Evolutionary conservation across 495 filamentous ascomycete genomes (phyloP).

Genomic region (Lophium mytilinum): DNA sequence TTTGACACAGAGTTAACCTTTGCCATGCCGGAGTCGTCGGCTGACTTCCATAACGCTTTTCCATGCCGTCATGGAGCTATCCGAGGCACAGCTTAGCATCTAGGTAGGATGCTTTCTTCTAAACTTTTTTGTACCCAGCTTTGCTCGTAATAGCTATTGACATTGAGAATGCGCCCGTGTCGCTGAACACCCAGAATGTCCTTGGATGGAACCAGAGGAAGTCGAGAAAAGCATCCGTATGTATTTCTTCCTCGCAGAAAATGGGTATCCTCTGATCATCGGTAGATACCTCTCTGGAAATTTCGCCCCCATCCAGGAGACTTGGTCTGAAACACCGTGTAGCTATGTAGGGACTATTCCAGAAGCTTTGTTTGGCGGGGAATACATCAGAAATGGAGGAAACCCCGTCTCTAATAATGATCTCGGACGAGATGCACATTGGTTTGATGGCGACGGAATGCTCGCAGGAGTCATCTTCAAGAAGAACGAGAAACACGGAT

Average conservation of each 20-base stretch:
- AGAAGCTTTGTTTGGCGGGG: slow-evolving; percentile 49
- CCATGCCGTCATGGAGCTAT: too few species aligned
- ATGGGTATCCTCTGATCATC: neutral
- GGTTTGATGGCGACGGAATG: slow-evolving; percentile 70
- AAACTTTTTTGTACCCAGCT: too few species aligned
- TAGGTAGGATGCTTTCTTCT: too few species aligned
- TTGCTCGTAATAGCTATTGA: too few species aligned
- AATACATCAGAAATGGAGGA: slow-evolving; percentile 62
- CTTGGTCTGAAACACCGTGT: slow-evolving; percentile 43
- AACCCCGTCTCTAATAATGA: slow-evolving; percentile 58
- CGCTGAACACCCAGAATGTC: slow-evolving; percentile 1
- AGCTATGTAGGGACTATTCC: slow-evolving; percentile 47
- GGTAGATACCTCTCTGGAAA: slow-evolving; percentile 50
- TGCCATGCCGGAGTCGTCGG: too few species aligned
- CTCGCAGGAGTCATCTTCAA: slow-evolving; percentile 54
- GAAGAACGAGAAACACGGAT: slow-evolving; percentile 23
- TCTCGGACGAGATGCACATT: slow-evolving; percentile 49
- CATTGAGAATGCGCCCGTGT: neutral
- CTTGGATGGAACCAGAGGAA: neutral
- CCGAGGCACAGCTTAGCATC: too few species aligned
- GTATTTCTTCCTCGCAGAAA: neutral
- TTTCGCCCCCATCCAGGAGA: slow-evolving; percentile 52
- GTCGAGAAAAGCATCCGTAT: slow-evolving; percentile 17
- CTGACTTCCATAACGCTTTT: too few species aligned
- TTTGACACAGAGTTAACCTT: too few species aligned